Percentiles rank a stretch among this genome's conserved stretches.
Evolutionary conservation across 2,329 filamentous ascomycete genomes (phyloP).

Genomic region (Pleoardoris graminearum): DNA sequence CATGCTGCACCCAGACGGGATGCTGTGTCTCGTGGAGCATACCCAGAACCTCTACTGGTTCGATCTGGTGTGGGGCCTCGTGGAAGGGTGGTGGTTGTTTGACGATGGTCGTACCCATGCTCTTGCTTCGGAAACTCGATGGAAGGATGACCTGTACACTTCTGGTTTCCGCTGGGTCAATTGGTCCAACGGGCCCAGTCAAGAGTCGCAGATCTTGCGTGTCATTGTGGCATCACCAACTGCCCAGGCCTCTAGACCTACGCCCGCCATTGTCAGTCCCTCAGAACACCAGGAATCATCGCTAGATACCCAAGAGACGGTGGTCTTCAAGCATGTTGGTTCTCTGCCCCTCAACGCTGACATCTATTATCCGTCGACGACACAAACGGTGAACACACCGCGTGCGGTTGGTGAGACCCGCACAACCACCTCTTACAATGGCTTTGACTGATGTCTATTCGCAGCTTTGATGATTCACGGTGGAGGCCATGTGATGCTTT

Average conservation of each 20-base stretch:
- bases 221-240: not conserved
- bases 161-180: conserved; percentile 16
- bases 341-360: not conserved
- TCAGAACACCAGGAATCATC: too few relatives aligned
- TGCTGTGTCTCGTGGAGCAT: conserved; percentile 19
- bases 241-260: too few relatives aligned
- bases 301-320: not conserved
- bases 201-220: not conserved
- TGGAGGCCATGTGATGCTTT: conserved; percentile 48
- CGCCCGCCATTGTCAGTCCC: too few relatives aligned
- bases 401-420: not conserved
- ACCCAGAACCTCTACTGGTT: conserved; percentile 21
- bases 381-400: not conserved
- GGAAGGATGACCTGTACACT: conserved; percentile 13
- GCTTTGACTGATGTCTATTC: not conserved
- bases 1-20: conserved; percentile 16
- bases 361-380: not conserved
- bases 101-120: conserved; percentile 16
- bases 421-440: not conserved
- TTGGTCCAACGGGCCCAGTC: conserved; percentile 18
- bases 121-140: conserved; percentile 2
- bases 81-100: conserved; percentile 30
- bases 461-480: conserved; percentile 53
- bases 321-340: not conserved
- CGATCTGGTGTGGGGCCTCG: conserved; percentile 23